These are phyloP conservation scores for Russula griseocarnosa DNA, from an alignment of 768 basidiomycete genomes.

Conservation along the genomic window DNA sequence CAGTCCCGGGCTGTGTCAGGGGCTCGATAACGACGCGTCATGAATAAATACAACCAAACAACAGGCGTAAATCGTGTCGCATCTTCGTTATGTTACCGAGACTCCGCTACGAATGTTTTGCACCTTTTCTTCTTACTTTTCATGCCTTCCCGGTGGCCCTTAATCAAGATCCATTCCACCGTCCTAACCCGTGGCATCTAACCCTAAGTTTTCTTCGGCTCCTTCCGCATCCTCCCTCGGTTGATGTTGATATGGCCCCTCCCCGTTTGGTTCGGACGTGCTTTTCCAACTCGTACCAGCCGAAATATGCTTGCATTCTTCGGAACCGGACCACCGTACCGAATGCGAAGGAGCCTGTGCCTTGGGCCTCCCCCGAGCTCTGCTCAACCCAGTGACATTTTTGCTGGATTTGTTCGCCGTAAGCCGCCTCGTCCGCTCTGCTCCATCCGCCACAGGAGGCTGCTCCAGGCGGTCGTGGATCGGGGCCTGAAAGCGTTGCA, in stretches of 20 bases:
- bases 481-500: slow-evolving; percentile 25
- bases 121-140: background rate
- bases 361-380: slow-evolving; percentile 18
- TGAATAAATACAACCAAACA: slow-evolving; percentile 13
- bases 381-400: slow-evolving; percentile 27
- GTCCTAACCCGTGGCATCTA: slow-evolving; percentile 20
- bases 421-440: slow-evolving; percentile 17
- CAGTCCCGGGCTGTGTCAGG: too few relatives aligned
- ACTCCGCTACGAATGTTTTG: slow-evolving; percentile 6
- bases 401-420: slow-evolving; percentile 27
- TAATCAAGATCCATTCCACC: slow-evolving; percentile 22
- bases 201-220: slow-evolving; percentile 2
- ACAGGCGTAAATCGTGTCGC: background rate
- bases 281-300: background rate
- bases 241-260: background rate
- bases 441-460: slow-evolving; percentile 5
- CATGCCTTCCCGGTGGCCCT: slow-evolving; percentile 18
- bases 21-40: too few relatives aligned
- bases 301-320: slow-evolving; percentile 11
- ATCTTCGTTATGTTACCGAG: slow-evolving; percentile 1
- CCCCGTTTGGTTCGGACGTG: slow-evolving; percentile 1
- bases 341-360: slow-evolving; percentile 24
- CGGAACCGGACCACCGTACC: slow-evolving; percentile 20
- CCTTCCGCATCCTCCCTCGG: background rate
- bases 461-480: slow-evolving; percentile 11